Evolutionary conservation across 108 stramenopile genomes (phyloP).

Genomic region (Nitzschia sp.): DNA sequence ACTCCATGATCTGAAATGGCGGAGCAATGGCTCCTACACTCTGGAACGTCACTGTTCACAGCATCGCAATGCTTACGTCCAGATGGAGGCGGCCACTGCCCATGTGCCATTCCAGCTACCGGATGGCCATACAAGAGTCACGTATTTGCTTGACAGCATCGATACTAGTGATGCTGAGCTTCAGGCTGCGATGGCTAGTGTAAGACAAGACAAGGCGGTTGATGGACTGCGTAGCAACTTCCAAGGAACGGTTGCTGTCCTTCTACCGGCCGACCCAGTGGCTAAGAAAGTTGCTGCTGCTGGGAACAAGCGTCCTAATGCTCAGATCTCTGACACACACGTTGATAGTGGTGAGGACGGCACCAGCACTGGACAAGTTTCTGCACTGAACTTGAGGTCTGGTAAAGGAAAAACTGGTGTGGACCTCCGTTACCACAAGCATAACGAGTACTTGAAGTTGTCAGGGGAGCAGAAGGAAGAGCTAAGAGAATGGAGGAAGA

Average conservation of each 20-base stretch:
- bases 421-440: constrained; percentile 28
- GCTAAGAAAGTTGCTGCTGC: too few species aligned
- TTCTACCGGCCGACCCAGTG: constrained; percentile 21
- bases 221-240: constrained; percentile 1
- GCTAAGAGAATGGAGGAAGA: constrained; percentile 8
- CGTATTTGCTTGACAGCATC: constrained; percentile 13
- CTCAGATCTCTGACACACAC: too few species aligned
- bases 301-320: too few species aligned
- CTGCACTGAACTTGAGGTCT: too few species aligned
- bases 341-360: too few species aligned
- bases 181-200: constrained; percentile 27
- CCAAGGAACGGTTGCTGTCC: constrained; percentile 8
- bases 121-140: constrained; percentile 10
- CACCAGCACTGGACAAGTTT: too few species aligned
- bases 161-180: constrained; percentile 9
- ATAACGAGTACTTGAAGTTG: constrained; percentile 10
- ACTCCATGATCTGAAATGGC: constrained; percentile 21
- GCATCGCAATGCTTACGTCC: background rate
- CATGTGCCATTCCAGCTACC: constrained; percentile 26
- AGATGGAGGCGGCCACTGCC: background rate
- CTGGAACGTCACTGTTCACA: background rate
- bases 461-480: constrained; percentile 18
- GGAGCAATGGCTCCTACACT: background rate
- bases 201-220: constrained; percentile 9
- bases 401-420: constrained; percentile 40